Evolutionary conservation across 495 filamentous ascomycete species (phyloP).

Genomic region (Lasiosphaeria hispida): DNA sequence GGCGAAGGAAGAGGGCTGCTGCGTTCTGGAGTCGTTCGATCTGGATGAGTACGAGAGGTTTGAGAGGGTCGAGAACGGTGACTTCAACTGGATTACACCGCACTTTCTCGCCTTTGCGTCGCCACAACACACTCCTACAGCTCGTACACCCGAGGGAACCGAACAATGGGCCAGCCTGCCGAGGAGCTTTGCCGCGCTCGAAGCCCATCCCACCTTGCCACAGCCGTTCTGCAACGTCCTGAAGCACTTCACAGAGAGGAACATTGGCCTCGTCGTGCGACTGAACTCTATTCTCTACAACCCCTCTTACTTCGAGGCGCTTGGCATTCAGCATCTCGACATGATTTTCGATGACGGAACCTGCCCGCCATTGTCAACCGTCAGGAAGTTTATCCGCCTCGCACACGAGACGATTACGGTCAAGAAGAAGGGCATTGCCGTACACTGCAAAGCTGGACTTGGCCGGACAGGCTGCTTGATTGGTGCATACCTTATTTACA

Average conservation of each 20-base stretch:
- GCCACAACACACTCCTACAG: constrained; percentile 75
- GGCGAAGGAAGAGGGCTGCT: constrained; percentile 90
- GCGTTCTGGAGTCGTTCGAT: constrained; percentile 82
- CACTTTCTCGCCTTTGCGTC: constrained; percentile 95
- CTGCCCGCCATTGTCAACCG: constrained; percentile 80
- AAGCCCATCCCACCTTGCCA: constrained; percentile 60
- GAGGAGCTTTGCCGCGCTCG: constrained; percentile 62
- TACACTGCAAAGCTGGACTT: constrained; percentile 97
- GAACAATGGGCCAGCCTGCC: constrained; percentile 72
- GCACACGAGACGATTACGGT: constrained; percentile 91
- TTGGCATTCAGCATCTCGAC: constrained; percentile 92
- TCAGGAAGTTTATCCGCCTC: constrained; percentile 89
- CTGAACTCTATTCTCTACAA: constrained; percentile 96
- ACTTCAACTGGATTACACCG: constrained; percentile 99
- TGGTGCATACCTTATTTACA: constrained; percentile 95
- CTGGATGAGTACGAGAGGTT: constrained; percentile 96
- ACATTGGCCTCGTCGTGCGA: constrained; percentile 90
- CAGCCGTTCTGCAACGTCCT: constrained; percentile 93
- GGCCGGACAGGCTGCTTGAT: constrained; percentile 95
- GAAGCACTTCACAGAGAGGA: constrained; percentile 76
- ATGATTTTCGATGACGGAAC: constrained; percentile 99
- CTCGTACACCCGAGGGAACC: constrained; percentile 65
- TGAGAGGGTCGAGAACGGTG: constrained; percentile 94
- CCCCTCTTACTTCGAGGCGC: constrained; percentile 87
- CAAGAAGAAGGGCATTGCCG: constrained; percentile 84